Evolutionary conservation across 2,329 filamentous ascomycete species (phyloP), one percentile per base, ranked within the genome.

Genomic region (Alternaria conjuncta): DNA sequence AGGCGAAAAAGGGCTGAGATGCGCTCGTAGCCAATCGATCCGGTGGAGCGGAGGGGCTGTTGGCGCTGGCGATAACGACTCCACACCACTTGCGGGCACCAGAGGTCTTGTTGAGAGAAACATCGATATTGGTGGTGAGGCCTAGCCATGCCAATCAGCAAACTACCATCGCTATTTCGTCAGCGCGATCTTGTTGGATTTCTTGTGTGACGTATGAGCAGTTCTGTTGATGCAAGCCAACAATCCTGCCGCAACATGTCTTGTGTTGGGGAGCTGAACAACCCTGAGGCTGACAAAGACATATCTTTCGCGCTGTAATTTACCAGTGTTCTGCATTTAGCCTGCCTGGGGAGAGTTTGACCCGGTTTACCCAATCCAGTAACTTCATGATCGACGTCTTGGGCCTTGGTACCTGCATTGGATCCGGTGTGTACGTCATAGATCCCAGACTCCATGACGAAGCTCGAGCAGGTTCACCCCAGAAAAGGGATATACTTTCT

Each of bases 351-450:
- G 23, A 32, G 28, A 43, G 12, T 43, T 46, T 59, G 30, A 44
- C 47, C 49, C 60, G 60, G 55, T 44, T 62, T 60, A 32, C 60
- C 56, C 26, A 15, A 63, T 63, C 28, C 36, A 53, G 55, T 26
- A 55, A 60, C 8, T 55, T 7, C 13, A 26, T 53, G 49, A 63
- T 63, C 55, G 56, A 58, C 60, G n/a, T 60, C 43, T 26, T 63
- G 49, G 60, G 53, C 49, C 60, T 57, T 60, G 60, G 60, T 63
- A 63, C 60, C 60, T 63, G 60, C 60, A 63, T 63, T 41, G 18
- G 44, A 50, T 55, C 60, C 43, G 43, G 44, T n/a, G 59, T 50
- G 60, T 63, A 60, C 60, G 60, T 63, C 60, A 63, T 63, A 2
- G 21, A 10, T 18, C 30, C 26, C n/a, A 41, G 5, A 41, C 36